Conservation (phyloP, 495 filamentous ascomycete species). For the Aspergillus hancockii region DNA sequence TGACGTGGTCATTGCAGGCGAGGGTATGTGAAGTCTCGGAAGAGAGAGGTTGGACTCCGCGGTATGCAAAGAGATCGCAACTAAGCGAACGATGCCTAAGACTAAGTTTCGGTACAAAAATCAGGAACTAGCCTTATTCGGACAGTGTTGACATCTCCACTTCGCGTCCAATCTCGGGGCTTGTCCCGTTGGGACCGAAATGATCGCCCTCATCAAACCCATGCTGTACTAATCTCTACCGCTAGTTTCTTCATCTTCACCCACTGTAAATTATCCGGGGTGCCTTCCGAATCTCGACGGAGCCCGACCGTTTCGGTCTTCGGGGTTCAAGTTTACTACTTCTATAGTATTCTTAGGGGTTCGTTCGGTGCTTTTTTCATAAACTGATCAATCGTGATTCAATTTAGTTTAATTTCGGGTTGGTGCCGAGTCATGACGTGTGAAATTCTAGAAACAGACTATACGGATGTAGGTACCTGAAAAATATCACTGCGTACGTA, state of each 20-base stretch:
- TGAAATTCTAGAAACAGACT: not conserved
- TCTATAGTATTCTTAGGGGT: not conserved
- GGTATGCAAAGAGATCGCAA: not conserved
- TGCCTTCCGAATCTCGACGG: slow-evolving; percentile 30
- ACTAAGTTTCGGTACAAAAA: not conserved
- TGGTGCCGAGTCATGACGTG: not conserved
- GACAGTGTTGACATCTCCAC: slow-evolving; percentile 17
- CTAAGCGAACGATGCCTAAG: too few relatives aligned
- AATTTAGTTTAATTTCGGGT: not conserved
- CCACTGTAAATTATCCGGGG: slow-evolving; percentile 25
- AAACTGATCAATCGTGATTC: not conserved
- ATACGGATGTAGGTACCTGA: not conserved
- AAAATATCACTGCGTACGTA: not conserved
- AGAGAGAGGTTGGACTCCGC: not conserved
- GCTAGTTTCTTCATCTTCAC: not conserved
- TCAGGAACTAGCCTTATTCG: slow-evolving; percentile 11
- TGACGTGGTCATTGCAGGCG: not conserved
- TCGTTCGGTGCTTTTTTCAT: not conserved
- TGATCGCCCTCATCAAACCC: slow-evolving; percentile 23
- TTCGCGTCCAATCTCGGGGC: not conserved
- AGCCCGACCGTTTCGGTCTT: not conserved
- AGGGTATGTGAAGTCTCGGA: not conserved
- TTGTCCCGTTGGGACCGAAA: slow-evolving; percentile 21
- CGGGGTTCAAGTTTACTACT: not conserved
- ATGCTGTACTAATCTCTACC: not conserved